phyloP scores from a whole-genome alignment of 2,329 filamentous ascomycete species.

The Hypoxylon sp. region DNA sequence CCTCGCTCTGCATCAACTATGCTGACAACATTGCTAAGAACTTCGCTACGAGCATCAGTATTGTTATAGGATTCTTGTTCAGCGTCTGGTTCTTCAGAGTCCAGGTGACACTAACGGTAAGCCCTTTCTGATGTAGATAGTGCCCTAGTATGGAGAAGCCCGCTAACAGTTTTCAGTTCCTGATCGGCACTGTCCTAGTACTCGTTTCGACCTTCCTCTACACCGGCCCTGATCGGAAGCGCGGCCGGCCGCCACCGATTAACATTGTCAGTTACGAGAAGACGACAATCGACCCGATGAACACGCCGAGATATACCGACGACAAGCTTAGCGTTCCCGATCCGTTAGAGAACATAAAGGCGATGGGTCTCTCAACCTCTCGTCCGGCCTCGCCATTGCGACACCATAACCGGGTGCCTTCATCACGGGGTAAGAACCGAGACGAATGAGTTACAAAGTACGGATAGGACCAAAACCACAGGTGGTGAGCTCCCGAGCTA shows the following conservation, averaged over 20 bases:
- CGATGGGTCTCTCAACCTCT: conserved; percentile 54
- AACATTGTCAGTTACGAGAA: conserved; percentile 84
- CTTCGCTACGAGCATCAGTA: conserved; percentile 92
- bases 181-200: conserved; percentile 84
- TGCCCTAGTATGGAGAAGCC: background rate
- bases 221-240: conserved; percentile 74
- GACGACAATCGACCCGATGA: conserved; percentile 68
- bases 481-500: conserved; percentile 1
- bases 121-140: conserved; percentile 53
- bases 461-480: conserved; percentile 2
- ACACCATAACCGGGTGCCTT: conserved; percentile 50
- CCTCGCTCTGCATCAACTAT: conserved; percentile 84
- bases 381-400: conserved; percentile 54
- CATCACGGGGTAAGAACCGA: conserved; percentile 50
- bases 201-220: conserved; percentile 89
- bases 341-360: conserved; percentile 50
- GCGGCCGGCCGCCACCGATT: conserved; percentile 75
- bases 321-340: conserved; percentile 53
- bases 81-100: conserved; percentile 91
- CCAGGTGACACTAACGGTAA: conserved; percentile 77
- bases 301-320: conserved; percentile 50
- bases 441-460: conserved; percentile 47
- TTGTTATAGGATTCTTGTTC: conserved; percentile 86
- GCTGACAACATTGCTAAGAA: conserved; percentile 94
- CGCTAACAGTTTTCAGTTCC: conserved; percentile 71